Conservation (phyloP, 306 rosid species). For the Pachyrhizus erosus region DNA sequence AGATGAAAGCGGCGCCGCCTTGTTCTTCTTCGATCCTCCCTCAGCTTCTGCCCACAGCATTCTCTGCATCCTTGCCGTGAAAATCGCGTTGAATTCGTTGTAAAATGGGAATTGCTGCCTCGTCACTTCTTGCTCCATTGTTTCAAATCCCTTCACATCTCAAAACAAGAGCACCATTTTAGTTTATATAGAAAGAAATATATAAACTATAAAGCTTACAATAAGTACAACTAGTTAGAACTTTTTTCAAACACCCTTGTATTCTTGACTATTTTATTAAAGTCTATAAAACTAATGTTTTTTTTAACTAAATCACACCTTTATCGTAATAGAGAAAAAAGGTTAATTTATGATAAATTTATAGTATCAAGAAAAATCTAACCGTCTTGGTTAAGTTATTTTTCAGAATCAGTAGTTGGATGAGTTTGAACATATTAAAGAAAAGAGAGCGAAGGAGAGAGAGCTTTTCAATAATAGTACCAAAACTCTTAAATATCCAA, state of each 20-base stretch:
- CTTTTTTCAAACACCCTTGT: constrained; percentile 23
- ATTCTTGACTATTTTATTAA: constrained; percentile 9
- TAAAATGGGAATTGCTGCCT: constrained; percentile 87
- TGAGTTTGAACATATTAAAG: not conserved
- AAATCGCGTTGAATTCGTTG: constrained; percentile 73
- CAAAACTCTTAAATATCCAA: not conserved
- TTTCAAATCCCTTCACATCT: constrained; percentile 76
- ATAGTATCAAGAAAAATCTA: not conserved
- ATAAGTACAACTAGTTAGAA: constrained; percentile 1
- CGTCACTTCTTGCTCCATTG: constrained; percentile 68
- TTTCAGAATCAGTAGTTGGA: not conserved
- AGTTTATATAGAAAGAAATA: not conserved
- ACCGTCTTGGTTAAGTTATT: not conserved
- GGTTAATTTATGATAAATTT: not conserved
- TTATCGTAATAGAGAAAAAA: not conserved
- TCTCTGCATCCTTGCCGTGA: constrained; percentile 69
- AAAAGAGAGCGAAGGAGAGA: not conserved
- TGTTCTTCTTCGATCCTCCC: constrained; percentile 57
- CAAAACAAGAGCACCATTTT: not conserved
- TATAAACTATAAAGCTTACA: not conserved
- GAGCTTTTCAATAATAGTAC: not conserved
- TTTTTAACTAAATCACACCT: not conserved
- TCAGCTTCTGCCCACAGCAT: constrained; percentile 77
- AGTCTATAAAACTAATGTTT: not conserved
- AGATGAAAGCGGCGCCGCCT: constrained; percentile 49